These are phyloP conservation scores for Moesziomyces sp. DNA, from an alignment of 1,284 basidiomycete genomes.

Conservation along the genomic window DNA sequence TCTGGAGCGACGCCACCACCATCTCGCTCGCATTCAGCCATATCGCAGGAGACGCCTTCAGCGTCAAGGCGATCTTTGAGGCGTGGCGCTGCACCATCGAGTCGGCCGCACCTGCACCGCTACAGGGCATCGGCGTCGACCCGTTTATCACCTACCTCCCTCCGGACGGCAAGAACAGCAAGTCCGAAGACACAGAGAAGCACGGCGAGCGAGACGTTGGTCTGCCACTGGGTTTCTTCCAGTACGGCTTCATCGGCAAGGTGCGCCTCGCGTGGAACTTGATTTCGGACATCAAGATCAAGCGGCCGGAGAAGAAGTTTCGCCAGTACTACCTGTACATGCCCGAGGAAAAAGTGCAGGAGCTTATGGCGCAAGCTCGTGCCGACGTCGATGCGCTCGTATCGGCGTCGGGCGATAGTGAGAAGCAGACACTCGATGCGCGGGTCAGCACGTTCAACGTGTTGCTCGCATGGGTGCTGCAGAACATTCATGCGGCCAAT, in stretches of 20 bases:
- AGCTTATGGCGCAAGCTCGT: constrained; percentile 10
- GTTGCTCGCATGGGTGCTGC: constrained; percentile 25
- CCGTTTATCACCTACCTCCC: constrained; percentile 15
- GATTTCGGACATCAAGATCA: constrained; percentile 26
- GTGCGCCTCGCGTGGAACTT: constrained; percentile 11
- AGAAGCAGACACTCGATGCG: constrained; percentile 5
- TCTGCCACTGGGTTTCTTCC: constrained; percentile 15
- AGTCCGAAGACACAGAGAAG: neutral
- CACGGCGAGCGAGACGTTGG: constrained; percentile 1
- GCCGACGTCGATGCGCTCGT: constrained; percentile 7
- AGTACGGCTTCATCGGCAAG: constrained; percentile 12
- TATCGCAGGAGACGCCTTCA: constrained; percentile 16
- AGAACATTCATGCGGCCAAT: constrained; percentile 23
- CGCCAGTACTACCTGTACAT: constrained; percentile 30
- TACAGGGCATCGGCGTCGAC: constrained; percentile 16
- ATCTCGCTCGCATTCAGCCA: constrained; percentile 29
- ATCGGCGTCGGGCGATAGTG: neutral
- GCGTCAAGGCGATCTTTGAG: constrained; percentile 13
- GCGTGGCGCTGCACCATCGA: constrained; percentile 6
- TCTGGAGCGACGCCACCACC: constrained; percentile 15
- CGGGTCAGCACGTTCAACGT: constrained; percentile 29
- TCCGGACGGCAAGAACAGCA: neutral
- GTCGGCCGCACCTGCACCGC: neutral
- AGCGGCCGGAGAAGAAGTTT: constrained; percentile 18
- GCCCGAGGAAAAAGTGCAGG: constrained; percentile 13